Evolutionary conservation across 495 filamentous ascomycete genomes (phyloP), one percentile per base, ranked within the genome.

Genomic region (Neurospora cerealis): DNA sequence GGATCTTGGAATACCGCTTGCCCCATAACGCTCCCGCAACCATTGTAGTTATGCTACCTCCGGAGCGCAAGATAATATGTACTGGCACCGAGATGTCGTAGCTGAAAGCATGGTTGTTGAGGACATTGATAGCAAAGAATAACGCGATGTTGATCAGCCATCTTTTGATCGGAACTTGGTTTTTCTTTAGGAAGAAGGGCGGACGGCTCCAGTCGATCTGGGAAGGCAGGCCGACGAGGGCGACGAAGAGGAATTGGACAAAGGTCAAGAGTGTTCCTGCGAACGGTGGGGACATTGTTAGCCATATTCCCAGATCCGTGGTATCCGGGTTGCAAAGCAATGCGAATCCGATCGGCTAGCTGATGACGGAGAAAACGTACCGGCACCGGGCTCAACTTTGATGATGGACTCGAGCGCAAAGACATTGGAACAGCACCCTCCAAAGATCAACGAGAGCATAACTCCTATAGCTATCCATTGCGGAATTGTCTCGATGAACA

Each of bases 81-180:
- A 99, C 89, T 32, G 96, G 96, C 0, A 99, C 95, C 6, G 93
- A 97, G 69, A 99, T 98, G 73, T 93, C 91, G 83, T 97, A 98
- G 73, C 93, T 94, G 80, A 99, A 98, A 7, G 96, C 96, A 86
- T 94, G 95, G 78, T 99, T 99, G 83, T 99, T 99, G 73, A 98
- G 84, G 66, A 98, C 86, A 76, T 97, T 98, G 78, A 98, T 94
- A 71, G 87, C 87, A 77, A 96, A 94, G 83, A 98, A 98, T 72
- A 97, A 88, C 3, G 90, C 82, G n/a, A 97, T 97, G 77, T 96
- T 96, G 73, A 93, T 83, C 69, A 93, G 77, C 95, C 95, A 98
- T 76, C 93, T 91, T 70, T 86, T 86, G 48, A 98, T 85, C 0
- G 96, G 96, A 32, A 98, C 93, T n/a, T 86, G 87, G 74, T 93